Evolutionary conservation across 495 filamentous ascomycete genomes (phyloP).

Genomic region (Jackrogersella multiformis): DNA sequence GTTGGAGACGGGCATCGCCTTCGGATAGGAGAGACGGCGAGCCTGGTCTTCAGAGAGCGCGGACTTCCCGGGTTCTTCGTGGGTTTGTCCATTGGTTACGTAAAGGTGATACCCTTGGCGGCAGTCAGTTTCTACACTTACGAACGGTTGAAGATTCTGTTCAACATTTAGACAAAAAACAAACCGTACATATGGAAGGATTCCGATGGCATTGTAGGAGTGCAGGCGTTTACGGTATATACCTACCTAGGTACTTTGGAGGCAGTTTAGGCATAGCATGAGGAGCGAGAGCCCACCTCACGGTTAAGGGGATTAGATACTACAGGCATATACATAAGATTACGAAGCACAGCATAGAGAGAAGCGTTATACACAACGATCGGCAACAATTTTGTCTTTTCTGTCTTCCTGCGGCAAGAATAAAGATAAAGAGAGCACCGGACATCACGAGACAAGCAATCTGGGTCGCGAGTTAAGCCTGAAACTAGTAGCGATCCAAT

Average conservation of each 20-base stretch:
- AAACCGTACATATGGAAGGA: conserved; percentile 7
- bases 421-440: not conserved
- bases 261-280: conserved; percentile 24
- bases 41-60: conserved; percentile 74
- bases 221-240: conserved; percentile 37
- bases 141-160: conserved; percentile 77
- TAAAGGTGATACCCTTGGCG: conserved; percentile 91
- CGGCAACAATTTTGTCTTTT: not conserved
- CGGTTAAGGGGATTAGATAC: conserved; percentile 2
- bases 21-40: conserved; percentile 79
- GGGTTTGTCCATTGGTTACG: conserved; percentile 91
- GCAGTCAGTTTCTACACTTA: conserved; percentile 82
- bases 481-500: not conserved
- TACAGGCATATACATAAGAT: conserved; percentile 10
- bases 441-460: not conserved
- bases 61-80: conserved; percentile 90
- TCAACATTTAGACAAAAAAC: conserved; percentile 69
- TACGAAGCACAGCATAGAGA: conserved; percentile 24
- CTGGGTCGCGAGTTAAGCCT: not conserved
- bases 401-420: not conserved
- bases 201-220: conserved; percentile 29
- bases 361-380: conserved; percentile 4
- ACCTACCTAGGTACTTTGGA: not conserved
- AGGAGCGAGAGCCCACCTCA: conserved; percentile 11
- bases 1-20: conserved; percentile 87